A percentile compares a stretch with the other conserved stretches of the same genome.
Evolutionary conservation across 164 flowering plant genomes (phyloP).

Genomic region (Vitis amurensis): DNA sequence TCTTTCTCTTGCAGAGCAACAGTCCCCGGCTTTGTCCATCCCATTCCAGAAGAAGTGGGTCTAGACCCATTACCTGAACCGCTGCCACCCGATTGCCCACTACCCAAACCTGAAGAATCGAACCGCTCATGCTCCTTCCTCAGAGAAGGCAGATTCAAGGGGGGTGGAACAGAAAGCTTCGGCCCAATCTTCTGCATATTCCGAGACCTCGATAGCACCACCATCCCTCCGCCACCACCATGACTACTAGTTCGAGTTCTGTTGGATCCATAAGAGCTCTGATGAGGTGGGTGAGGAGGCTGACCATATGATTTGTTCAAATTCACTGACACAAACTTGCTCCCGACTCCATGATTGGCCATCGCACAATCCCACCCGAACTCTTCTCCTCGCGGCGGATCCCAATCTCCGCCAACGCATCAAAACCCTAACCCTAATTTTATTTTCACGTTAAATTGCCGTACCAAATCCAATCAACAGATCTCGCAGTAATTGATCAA

Average conservation of each 20-base stretch:
- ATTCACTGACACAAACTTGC: conserved; percentile 88
- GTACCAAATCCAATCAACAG: conserved; percentile 1
- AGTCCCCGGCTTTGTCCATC: conserved; percentile 82
- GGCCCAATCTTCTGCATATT: conserved; percentile 66
- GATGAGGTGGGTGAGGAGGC: conserved; percentile 27
- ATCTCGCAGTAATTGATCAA: conserved; percentile 11
- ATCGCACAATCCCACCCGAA: conserved; percentile 34
- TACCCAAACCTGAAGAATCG: conserved; percentile 55
- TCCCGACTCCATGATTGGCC: conserved; percentile 90
- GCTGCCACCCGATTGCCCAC: conserved; percentile 47
- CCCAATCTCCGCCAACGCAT: conserved; percentile 48
- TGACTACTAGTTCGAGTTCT: conserved; percentile 32
- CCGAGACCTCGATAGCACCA: conserved; percentile 71
- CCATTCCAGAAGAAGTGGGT: conserved; percentile 69
- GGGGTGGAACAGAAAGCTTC: conserved; percentile 95
- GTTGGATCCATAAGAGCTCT: conserved; percentile 26
- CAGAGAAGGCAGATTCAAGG: conserved; percentile 92
- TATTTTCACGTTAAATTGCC: not conserved
- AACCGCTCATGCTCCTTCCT: conserved; percentile 86
- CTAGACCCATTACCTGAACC: conserved; percentile 61
- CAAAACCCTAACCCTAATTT: conserved; percentile 34
- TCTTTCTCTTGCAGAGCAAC: conserved; percentile 49
- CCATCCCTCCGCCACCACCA: conserved; percentile 74
- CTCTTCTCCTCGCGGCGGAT: conserved; percentile 14
- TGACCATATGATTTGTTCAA: conserved; percentile 90